These are phyloP conservation scores for Ceratocystis cubensis DNA, from an alignment of 2,329 filamentous ascomycete species.

Conservation along the genomic window DNA sequence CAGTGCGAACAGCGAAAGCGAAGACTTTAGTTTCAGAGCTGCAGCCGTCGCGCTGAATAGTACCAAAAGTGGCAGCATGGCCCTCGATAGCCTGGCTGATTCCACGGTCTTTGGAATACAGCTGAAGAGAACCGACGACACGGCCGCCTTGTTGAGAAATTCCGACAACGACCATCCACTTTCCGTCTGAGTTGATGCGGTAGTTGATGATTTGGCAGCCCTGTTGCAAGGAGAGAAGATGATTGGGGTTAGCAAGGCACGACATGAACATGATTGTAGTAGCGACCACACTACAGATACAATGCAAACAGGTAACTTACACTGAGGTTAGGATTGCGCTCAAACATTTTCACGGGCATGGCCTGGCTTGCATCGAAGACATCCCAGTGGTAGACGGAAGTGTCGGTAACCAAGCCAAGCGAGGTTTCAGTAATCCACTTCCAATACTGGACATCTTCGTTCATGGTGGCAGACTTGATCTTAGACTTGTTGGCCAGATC, in stretches of 20 bases:
- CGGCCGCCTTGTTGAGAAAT: conserved; percentile 89
- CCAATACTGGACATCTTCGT: conserved; percentile 97
- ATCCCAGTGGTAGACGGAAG: conserved; percentile 92
- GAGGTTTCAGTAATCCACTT: conserved; percentile 92
- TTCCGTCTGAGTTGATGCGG: conserved; percentile 84
- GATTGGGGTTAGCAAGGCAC: background rate
- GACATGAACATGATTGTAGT: background rate
- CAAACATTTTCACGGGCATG: conserved; percentile 79
- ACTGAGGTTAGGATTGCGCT: conserved; percentile 78
- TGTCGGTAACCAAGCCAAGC: conserved; percentile 81
- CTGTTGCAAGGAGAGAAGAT: conserved; percentile 33
- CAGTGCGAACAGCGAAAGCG: conserved; percentile 85
- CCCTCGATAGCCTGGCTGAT: conserved; percentile 98
- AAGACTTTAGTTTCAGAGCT: conserved; percentile 89
- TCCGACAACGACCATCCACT: conserved; percentile 96
- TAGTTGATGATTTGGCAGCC: conserved; percentile 99
- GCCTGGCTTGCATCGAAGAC: conserved; percentile 75
- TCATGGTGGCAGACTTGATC: conserved; percentile 92
- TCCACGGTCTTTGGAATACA: conserved; percentile 89
- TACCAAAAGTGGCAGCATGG: conserved; percentile 89
- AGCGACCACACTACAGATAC: background rate
- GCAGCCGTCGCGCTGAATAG: conserved; percentile 75
- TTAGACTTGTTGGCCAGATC: conserved; percentile 87
- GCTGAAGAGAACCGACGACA: conserved; percentile 90
- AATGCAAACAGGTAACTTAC: conserved; percentile 39